phyloP scores from a whole-genome alignment of 139 green algal genomes.

The Micromonas commoda region DNA sequence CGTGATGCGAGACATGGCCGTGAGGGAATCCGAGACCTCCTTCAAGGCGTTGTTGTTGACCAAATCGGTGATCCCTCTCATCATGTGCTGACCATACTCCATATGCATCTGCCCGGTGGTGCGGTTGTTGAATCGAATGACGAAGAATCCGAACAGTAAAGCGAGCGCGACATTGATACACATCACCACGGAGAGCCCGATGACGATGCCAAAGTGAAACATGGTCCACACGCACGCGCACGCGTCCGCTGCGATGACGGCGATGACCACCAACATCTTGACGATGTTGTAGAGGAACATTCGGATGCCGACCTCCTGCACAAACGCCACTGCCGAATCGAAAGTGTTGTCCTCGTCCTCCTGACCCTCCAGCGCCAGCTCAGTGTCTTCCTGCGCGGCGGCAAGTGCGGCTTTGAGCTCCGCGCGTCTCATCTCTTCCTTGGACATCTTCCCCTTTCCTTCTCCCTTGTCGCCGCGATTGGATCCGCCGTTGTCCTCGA shows the following conservation, averaged over 20 bases:
- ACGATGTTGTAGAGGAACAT: conserved; percentile 23
- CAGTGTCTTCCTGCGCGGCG: not conserved
- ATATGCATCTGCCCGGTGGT: not conserved
- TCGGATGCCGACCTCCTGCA: conserved; percentile 13
- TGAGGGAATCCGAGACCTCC: too few species aligned
- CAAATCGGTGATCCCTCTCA: not conserved
- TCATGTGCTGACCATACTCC: conserved; percentile 2
- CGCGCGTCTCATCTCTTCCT: not conserved
- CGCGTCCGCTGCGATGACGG: conserved; percentile 8
- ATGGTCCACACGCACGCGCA: conserved; percentile 4
- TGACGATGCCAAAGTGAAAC: conserved; percentile 19
- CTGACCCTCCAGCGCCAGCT: not conserved
- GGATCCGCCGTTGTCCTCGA: not conserved
- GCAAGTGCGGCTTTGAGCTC: not conserved
- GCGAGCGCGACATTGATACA: conserved; percentile 12
- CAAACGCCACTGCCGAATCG: not conserved
- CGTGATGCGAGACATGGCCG: not conserved
- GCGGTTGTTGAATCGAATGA: conserved; percentile 10
- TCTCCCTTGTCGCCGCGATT: not conserved
- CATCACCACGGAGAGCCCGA: conserved; percentile 2
- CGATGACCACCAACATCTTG: conserved; percentile 8
- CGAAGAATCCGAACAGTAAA: conserved; percentile 14
- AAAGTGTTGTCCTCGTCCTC: not conserved
- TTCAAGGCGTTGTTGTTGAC: not conserved
- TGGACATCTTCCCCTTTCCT: not conserved